A percentile compares a stretch with the other conserved stretches of the same genome.
phyloP scores from a whole-genome alignment of 805 yeast species.

The Zygoascus ofunaensis region DNA sequence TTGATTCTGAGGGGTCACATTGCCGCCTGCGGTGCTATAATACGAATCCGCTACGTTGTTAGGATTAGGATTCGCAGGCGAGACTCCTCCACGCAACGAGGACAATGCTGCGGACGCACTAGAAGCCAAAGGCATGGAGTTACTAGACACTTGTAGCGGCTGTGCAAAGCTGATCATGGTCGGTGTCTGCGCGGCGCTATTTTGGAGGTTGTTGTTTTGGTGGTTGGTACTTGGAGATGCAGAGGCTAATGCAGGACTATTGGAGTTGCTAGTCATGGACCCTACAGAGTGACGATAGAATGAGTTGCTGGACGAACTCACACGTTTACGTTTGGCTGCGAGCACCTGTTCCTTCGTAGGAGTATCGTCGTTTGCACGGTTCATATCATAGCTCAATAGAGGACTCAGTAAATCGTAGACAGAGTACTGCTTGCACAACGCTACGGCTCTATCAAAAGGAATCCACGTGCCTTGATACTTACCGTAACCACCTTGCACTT shows the following conservation, averaged over 20 bases:
- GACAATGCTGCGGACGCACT: conserved; percentile 19
- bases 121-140: conserved; percentile 14
- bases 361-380: conserved; percentile 30
- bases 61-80: not conserved
- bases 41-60: not conserved
- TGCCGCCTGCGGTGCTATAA: not conserved
- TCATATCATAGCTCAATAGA: conserved; percentile 37
- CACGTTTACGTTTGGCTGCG: conserved; percentile 30
- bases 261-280: not conserved
- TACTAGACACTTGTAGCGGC: conserved; percentile 14
- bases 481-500: conserved; percentile 68
- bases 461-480: conserved; percentile 71
- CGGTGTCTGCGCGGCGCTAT: not conserved
- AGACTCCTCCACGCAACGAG: conserved; percentile 9
- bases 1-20: not conserved
- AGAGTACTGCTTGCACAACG: conserved; percentile 52
- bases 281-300: not conserved
- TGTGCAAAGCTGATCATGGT: conserved; percentile 12
- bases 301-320: not conserved
- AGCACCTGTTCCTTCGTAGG: conserved; percentile 43
- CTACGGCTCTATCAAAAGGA: conserved; percentile 50
- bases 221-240: conserved; percentile 6
- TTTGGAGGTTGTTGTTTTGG: conserved; percentile 2
- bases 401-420: conserved; percentile 46
- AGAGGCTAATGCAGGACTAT: not conserved